A percentile compares a stretch with the other conserved stretches of the same genome.
Conservation (phyloP, 2,329 filamentous ascomycete genomes). For the Xylaria sp. region DNA sequence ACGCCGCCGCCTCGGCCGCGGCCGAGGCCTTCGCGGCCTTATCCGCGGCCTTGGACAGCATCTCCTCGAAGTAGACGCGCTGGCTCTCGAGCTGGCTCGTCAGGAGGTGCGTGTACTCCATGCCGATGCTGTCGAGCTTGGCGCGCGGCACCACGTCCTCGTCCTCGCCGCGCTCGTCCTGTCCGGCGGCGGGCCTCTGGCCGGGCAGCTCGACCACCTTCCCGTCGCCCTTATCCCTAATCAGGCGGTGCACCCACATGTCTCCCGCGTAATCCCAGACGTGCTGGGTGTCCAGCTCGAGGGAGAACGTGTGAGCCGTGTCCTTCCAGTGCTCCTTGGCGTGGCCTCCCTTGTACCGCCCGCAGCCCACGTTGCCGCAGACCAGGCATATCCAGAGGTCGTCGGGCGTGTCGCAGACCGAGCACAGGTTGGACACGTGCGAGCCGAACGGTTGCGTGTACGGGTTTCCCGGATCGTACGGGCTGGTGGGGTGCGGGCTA, state of each 20-base stretch:
- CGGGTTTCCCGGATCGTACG: conserved; percentile 52
- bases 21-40: conserved; percentile 78
- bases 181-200: conserved; percentile 35
- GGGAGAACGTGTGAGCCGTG: conserved; percentile 85
- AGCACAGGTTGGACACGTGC: conserved; percentile 71
- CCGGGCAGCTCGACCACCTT: conserved; percentile 89
- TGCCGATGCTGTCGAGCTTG: conserved; percentile 75
- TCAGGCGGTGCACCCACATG: conserved; percentile 92
- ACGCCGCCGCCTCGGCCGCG: conserved; percentile 64
- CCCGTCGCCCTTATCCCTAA: conserved; percentile 89
- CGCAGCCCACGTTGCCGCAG: conserved; percentile 90
- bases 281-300: conserved; percentile 90
- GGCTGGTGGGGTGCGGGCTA: conserved; percentile 25
- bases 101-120: conserved; percentile 93
- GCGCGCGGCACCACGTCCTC: conserved; percentile 72
- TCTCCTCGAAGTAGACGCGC: conserved; percentile 89
- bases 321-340: conserved; percentile 93
- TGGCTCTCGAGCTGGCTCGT: conserved; percentile 93
- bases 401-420: conserved; percentile 74
- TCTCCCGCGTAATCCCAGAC: conserved; percentile 98
- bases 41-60: conserved; percentile 84
- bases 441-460: conserved; percentile 60
- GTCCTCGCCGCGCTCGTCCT: conserved; percentile 47
- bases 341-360: conserved; percentile 90
- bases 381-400: conserved; percentile 97